These are phyloP conservation scores for Fusarium foetens DNA, from an alignment of 2,329 filamentous ascomycete genomes.

Conservation along the genomic window DNA sequence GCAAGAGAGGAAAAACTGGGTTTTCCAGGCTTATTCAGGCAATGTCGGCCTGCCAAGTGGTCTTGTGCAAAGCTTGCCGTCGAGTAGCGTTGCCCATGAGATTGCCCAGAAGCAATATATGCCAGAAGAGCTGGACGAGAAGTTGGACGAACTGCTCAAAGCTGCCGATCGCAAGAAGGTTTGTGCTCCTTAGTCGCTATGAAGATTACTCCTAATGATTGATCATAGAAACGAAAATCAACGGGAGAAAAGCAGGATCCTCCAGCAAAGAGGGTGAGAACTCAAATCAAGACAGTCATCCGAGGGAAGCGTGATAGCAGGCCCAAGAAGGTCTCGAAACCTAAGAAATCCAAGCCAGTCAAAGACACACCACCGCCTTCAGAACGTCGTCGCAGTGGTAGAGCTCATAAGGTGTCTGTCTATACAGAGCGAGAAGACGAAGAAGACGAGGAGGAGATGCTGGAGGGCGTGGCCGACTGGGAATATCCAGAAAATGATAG, in stretches of 20 bases:
- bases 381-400: slow-evolving; percentile 67
- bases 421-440: slow-evolving; percentile 68
- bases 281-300: slow-evolving; percentile 51
- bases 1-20: slow-evolving; percentile 87
- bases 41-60: slow-evolving; percentile 84
- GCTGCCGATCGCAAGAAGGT: slow-evolving; percentile 79
- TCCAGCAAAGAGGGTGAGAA: slow-evolving; percentile 52
- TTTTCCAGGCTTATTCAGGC: slow-evolving; percentile 82
- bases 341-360: slow-evolving; percentile 44
- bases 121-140: slow-evolving; percentile 78
- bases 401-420: slow-evolving; percentile 57
- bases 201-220: slow-evolving; percentile 38
- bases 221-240: slow-evolving; percentile 66
- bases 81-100: slow-evolving; percentile 81
- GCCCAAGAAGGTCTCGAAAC: slow-evolving; percentile 49
- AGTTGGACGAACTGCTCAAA: slow-evolving; percentile 74
- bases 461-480: slow-evolving; percentile 69
- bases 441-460: slow-evolving; percentile 70
- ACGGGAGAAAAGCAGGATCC: slow-evolving; percentile 60
- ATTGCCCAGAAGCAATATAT: slow-evolving; percentile 89
- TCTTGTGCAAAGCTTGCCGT: slow-evolving; percentile 79
- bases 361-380: slow-evolving; percentile 51
- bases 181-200: slow-evolving; percentile 30
- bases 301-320: slow-evolving; percentile 51
- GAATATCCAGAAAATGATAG: slow-evolving; percentile 55